These are phyloP conservation scores for Dioscorea alata DNA, from an alignment of 106 monocot genomes.

Conservation along the genomic window DNA sequence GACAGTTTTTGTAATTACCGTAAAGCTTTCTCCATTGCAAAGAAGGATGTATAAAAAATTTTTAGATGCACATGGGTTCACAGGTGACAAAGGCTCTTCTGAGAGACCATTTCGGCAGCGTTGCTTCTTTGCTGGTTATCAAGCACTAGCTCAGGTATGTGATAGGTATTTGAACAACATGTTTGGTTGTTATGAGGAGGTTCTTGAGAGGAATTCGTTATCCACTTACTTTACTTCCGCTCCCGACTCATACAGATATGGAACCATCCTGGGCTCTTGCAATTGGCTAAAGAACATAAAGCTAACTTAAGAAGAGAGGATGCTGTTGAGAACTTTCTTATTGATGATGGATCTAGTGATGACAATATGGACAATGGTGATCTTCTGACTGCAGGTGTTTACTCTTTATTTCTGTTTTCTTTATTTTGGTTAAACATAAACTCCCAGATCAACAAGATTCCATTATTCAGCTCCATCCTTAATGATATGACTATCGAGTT, in stretches of 20 bases:
- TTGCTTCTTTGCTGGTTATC: slow-evolving; percentile 83
- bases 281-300: slow-evolving; percentile 76
- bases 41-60: slow-evolving; percentile 81
- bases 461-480: too few species aligned
- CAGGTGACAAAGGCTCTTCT: slow-evolving; percentile 48
- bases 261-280: slow-evolving; percentile 98
- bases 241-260: slow-evolving; percentile 43
- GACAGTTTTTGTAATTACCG: slow-evolving; percentile 87
- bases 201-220: neutral
- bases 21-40: slow-evolving; percentile 93
- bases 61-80: slow-evolving; percentile 79
- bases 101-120: slow-evolving; percentile 44
- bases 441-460: too few species aligned
- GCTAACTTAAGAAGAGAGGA: slow-evolving; percentile 47
- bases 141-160: slow-evolving; percentile 83
- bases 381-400: slow-evolving; percentile 51
- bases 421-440: too few species aligned
- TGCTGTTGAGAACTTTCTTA: slow-evolving; percentile 76
- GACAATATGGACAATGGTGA: slow-evolving; percentile 57
- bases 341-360: slow-evolving; percentile 83
- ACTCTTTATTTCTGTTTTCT: neutral
- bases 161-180: neutral
- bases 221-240: neutral
- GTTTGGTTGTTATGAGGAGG: neutral
- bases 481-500: too few species aligned